Evolutionary conservation across 805 yeast genomes (phyloP), one percentile per base, ranked within the genome.

Genomic region (Pichia cabralensis): DNA sequence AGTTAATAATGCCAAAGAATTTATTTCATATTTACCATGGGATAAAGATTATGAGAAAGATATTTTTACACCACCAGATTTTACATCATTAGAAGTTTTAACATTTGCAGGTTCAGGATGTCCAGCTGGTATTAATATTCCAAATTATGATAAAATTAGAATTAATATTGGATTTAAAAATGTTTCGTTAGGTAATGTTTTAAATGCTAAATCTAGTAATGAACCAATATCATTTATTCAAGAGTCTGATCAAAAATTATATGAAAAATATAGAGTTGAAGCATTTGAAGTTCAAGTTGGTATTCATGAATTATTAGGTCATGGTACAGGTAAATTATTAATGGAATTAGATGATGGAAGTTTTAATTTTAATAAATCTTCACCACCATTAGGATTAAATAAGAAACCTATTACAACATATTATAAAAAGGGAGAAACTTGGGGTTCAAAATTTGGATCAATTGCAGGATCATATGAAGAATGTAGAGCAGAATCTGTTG

Each of bases 201-300:
- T 85, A 44, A 74, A 76, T 44, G 83, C 95, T 17, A 75, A 76
- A 42, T 75, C 89, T 2, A 67, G 72, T 31, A 74, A 73, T 46
- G 79, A 76, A 44, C 76, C 77, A 26, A 67, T 79, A 43, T 76
- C 85, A 12, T 85, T 85, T 51, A 61, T 85, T 36, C 50, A 57
- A 26, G 69, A 67, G 4, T 55, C 59, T 10, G 69, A 76, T 36
- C 71, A 67, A 40, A 76, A 64, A 9, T 50, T 75, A 28, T 84
- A 71, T 61, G 72, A 76, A 41, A 72, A 78, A 52, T 79, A 80
- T 63, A 69, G 84, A 50, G 79, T 74, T 30, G 88, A 80, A 31
- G 80, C 95, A 1, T 85, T 85, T 55, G 95, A 85, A 58, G 92
- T 85, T 28, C 95, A 85, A 60, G 96, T 85, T 33, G 96, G 95